Evolutionary conservation across 2,329 filamentous ascomycete species (phyloP).

Genomic region (Nemania sp.): DNA sequence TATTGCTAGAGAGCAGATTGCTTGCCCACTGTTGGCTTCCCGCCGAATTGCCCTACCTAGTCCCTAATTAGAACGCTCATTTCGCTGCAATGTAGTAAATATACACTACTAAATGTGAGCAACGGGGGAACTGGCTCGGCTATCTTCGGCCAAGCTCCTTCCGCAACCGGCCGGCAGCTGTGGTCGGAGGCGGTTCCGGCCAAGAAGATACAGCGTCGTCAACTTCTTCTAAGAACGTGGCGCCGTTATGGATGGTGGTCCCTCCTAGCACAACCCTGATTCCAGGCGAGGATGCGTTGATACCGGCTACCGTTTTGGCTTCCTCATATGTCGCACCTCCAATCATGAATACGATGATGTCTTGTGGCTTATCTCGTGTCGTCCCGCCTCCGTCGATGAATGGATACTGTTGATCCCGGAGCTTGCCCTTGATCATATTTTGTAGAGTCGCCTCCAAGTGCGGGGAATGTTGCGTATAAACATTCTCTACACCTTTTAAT

Average conservation of each 20-base stretch:
- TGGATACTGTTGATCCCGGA: constrained; percentile 87
- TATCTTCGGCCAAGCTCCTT: constrained; percentile 62
- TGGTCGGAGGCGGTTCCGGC: constrained; percentile 70
- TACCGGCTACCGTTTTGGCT: constrained; percentile 91
- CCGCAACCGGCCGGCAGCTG: constrained; percentile 64
- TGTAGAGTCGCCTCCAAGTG: constrained; percentile 85
- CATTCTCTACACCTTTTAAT: constrained; percentile 95
- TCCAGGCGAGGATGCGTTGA: constrained; percentile 89
- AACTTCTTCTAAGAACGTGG: constrained; percentile 87
- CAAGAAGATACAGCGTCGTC: constrained; percentile 85
- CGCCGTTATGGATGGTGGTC: constrained; percentile 85
- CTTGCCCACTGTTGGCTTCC: not conserved
- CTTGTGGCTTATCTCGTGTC: constrained; percentile 93
- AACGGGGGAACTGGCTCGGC: constrained; percentile 11
- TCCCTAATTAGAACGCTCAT: not conserved
- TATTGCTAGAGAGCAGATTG: not conserved
- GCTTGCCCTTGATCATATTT: constrained; percentile 86
- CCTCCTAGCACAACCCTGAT: constrained; percentile 88
- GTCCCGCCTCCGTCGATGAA: constrained; percentile 88
- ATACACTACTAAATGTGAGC: constrained; percentile 1
- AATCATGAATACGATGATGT: constrained; percentile 92
- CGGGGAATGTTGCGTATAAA: constrained; percentile 97
- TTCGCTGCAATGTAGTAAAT: not conserved
- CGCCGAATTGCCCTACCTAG: not conserved
- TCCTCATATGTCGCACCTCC: constrained; percentile 96